These are phyloP conservation scores for Canariomyces notabilis DNA, from an alignment of 2,329 filamentous ascomycete genomes.

Conservation along the genomic window DNA sequence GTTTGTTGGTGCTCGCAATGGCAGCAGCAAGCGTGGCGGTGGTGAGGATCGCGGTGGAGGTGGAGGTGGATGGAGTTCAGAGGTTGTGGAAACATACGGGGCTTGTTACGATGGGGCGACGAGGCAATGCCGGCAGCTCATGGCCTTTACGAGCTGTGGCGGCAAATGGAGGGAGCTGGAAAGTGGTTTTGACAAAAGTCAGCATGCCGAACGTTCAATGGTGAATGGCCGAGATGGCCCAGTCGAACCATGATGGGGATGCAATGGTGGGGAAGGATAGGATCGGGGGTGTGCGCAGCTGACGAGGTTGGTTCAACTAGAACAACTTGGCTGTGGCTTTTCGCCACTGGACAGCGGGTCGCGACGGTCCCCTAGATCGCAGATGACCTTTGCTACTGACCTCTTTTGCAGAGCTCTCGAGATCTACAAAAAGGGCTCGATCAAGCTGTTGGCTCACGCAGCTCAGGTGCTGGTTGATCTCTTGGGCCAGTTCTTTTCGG, in stretches of 20 bases:
- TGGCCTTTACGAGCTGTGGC: slow-evolving; percentile 23
- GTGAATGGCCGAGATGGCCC: slow-evolving; percentile 4
- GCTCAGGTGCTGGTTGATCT: too few species aligned
- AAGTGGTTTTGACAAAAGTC: slow-evolving; percentile 12
- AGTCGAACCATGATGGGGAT: not conserved
- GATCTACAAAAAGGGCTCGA: slow-evolving; percentile 8
- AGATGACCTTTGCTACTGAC: slow-evolving; percentile 4
- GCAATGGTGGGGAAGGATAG: slow-evolving; percentile 9
- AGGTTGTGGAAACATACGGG: slow-evolving; percentile 19
- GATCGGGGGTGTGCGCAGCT: slow-evolving; percentile 19
- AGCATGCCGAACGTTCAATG: slow-evolving; percentile 11
- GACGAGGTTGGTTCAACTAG: slow-evolving; percentile 17
- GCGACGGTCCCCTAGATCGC: not conserved
- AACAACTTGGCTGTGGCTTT: too few species aligned
- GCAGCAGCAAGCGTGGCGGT: slow-evolving; percentile 7
- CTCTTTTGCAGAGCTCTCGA: slow-evolving; percentile 5
- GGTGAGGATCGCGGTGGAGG: slow-evolving; percentile 5
- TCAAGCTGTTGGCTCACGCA: too few species aligned
- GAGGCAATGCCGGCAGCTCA: slow-evolving; percentile 22
- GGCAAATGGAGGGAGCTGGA: slow-evolving; percentile 22
- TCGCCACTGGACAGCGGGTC: slow-evolving; percentile 17
- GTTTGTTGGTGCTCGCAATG: slow-evolving; percentile 1
- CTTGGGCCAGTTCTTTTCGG: not conserved
- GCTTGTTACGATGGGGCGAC: slow-evolving; percentile 14
- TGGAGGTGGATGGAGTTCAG: slow-evolving; percentile 1